Conservation (phyloP, 177 flowering plant species). For the Telopea speciosissima region DNA sequence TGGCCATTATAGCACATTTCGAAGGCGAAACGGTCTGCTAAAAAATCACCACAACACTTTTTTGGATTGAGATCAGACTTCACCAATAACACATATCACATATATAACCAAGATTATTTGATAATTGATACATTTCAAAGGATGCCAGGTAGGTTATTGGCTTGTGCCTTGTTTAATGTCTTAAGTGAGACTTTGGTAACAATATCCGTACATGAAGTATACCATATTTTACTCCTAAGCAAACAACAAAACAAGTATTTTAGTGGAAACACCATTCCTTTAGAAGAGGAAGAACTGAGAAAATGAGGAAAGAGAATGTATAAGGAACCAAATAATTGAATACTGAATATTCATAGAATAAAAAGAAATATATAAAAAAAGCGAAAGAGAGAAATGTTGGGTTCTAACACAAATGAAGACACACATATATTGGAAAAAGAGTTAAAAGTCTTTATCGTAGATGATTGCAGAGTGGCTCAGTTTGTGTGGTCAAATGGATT, state of each 20-base stretch:
- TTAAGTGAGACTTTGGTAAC: no score
- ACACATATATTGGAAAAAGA: conserved; percentile 28
- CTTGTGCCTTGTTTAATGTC: not conserved
- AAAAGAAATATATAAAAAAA: no score
- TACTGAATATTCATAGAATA: no score
- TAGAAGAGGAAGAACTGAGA: not conserved
- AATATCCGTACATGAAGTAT: not conserved
- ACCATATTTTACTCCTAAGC: not conserved
- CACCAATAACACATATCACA: no score
- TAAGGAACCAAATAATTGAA: no score
- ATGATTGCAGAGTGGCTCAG: conserved; percentile 32
- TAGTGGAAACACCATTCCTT: not conserved
- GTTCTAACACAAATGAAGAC: conserved; percentile 1
- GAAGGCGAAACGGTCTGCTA: no score
- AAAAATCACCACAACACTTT: no score
- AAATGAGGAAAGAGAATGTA: not conserved
- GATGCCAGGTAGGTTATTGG: not conserved
- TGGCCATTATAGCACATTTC: no score
- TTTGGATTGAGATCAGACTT: no score
- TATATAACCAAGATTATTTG: not conserved
- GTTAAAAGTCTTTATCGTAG: conserved; percentile 21
- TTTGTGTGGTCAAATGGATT: conserved; percentile 46
- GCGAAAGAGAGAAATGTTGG: not conserved
- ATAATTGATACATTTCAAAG: no score
- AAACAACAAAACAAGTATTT: no score